These are phyloP conservation scores for Penicillium goetzii DNA, from an alignment of 495 filamentous ascomycete genomes.

Conservation along the genomic window DNA sequence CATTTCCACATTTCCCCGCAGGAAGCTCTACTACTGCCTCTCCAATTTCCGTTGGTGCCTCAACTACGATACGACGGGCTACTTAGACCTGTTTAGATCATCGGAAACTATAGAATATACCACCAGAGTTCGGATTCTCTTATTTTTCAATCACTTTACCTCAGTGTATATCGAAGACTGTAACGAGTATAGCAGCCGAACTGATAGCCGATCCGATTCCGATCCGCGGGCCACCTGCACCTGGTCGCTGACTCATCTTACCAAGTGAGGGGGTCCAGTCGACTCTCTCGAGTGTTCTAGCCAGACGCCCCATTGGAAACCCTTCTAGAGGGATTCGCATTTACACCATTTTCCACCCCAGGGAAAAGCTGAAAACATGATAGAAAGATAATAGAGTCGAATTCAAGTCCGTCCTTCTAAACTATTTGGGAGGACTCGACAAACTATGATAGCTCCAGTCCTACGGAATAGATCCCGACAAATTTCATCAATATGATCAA, in stretches of 20 bases:
- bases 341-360: no score
- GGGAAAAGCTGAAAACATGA: no score
- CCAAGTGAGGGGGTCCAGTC: no score
- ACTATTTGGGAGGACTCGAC: background rate
- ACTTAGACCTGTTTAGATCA: background rate
- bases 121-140: background rate
- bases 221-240: constrained; percentile 34
- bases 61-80: background rate
- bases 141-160: background rate
- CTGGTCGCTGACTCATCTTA: constrained; percentile 15
- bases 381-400: no score
- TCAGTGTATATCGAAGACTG: background rate
- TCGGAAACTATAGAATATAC: background rate
- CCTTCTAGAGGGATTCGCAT: background rate
- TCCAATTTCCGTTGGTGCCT: background rate
- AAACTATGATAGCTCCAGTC: background rate
- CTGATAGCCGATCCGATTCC: constrained; percentile 28
- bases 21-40: background rate
- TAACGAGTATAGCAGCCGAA: constrained; percentile 12
- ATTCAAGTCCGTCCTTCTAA: background rate
- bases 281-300: background rate
- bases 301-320: no score
- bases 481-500: background rate
- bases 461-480: background rate
- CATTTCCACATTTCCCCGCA: constrained; percentile 22